Evolutionary conservation across 768 basidiomycete genomes (phyloP).

Genomic region (Galerina sulciceps): DNA sequence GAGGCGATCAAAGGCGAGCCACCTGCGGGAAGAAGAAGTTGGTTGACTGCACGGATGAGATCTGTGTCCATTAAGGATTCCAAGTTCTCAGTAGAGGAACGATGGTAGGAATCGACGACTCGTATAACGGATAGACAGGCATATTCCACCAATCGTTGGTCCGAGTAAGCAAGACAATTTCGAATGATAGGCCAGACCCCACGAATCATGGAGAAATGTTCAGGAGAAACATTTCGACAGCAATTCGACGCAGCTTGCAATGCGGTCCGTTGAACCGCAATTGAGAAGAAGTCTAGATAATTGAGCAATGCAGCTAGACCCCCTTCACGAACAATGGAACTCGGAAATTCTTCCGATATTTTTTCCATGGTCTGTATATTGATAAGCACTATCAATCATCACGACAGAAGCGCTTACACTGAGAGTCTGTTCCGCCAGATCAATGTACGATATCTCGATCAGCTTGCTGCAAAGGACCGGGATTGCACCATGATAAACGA

Average conservation of each 20-base stretch:
- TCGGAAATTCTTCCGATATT: conserved; percentile 96
- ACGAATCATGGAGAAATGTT: conserved; percentile 87
- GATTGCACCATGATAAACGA: conserved; percentile 98
- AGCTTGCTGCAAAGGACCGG: conserved; percentile 97
- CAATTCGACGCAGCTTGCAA: conserved; percentile 97
- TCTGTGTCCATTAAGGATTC: conserved; percentile 84
- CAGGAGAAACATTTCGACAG: conserved; percentile 88
- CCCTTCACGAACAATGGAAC: conserved; percentile 94
- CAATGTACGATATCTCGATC: conserved; percentile 96
- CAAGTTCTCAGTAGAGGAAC: conserved; percentile 82
- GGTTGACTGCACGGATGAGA: conserved; percentile 82
- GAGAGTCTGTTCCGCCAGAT: conserved; percentile 96
- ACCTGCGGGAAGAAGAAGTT: conserved; percentile 83
- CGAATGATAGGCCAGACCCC: conserved; percentile 93
- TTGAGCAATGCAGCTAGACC: conserved; percentile 92
- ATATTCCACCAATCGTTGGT: conserved; percentile 97
- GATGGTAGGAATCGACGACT: conserved; percentile 90
- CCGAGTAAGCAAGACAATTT: conserved; percentile 89
- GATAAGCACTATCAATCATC: conserved; percentile 21
- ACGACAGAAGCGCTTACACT: conserved; percentile 64
- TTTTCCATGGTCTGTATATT: conserved; percentile 90
- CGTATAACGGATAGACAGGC: conserved; percentile 95
- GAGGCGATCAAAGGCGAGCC: conserved; percentile 85
- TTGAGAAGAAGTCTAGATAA: conserved; percentile 98
- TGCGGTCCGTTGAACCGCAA: conserved; percentile 95